phyloP scores from a whole-genome alignment of 1,139 yeast genomes.

The Wickerhamomyces sp. region DNA sequence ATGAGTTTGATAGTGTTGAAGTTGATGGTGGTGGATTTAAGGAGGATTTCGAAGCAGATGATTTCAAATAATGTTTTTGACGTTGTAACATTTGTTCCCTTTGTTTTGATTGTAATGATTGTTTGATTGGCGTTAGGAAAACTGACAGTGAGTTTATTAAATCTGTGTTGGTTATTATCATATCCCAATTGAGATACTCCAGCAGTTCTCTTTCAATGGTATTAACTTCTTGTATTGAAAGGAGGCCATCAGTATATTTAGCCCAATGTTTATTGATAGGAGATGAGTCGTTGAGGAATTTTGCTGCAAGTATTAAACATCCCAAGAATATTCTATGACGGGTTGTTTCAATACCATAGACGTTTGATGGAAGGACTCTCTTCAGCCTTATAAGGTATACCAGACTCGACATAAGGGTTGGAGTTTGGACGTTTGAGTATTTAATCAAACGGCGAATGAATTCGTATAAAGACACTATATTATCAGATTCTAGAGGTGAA shows the following conservation, averaged over 20 bases:
- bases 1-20: conserved; percentile 4
- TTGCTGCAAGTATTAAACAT: conserved; percentile 82
- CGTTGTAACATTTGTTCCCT: conserved; percentile 18
- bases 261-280: conserved; percentile 98
- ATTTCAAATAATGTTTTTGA: conserved; percentile 15
- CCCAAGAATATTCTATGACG: conserved; percentile 90
- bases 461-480: conserved; percentile 38
- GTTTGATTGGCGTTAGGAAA: conserved; percentile 69
- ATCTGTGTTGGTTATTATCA: conserved; percentile 65
- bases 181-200: conserved; percentile 78
- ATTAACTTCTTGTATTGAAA: conserved; percentile 75
- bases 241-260: conserved; percentile 78
- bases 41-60: conserved; percentile 14
- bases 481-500: conserved; percentile 29
- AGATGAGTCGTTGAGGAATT: conserved; percentile 85
- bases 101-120: conserved; percentile 26
- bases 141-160: conserved; percentile 66
- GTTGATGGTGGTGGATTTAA: conserved; percentile 8
- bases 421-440: conserved; percentile 89
- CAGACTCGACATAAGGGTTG: conserved; percentile 88
- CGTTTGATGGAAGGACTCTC: conserved; percentile 76
- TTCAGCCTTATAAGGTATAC: conserved; percentile 78
- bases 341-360: conserved; percentile 90
- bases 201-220: conserved; percentile 88
- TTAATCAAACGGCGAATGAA: conserved; percentile 71